A percentile compares a stretch with the other conserved stretches of the same genome.
phyloP scores from a whole-genome alignment of 345 rosid genomes.

The Aquilaria sinensis region DNA sequence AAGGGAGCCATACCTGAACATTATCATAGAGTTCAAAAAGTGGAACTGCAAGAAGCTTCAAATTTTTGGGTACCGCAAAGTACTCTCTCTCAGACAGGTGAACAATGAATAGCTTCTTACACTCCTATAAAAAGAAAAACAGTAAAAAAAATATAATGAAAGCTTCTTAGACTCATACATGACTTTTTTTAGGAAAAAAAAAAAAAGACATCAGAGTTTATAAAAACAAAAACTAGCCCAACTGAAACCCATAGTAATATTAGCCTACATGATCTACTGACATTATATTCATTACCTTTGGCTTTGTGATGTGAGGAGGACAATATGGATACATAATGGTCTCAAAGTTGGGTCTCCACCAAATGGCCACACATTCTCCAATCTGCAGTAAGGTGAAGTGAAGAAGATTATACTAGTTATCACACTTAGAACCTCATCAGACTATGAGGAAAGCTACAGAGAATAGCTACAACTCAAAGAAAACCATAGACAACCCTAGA shows the following conservation, averaged over 20 bases:
- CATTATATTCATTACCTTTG: slow-evolving; percentile 47
- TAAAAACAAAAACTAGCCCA: not conserved
- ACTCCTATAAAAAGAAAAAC: slow-evolving; percentile 57
- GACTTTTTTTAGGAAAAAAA: no score
- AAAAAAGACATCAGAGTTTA: slow-evolving; percentile 7
- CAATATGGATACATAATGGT: slow-evolving; percentile 97
- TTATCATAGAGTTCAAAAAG: slow-evolving; percentile 96
- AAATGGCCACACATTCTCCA: slow-evolving; percentile 90
- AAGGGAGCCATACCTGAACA: slow-evolving; percentile 51
- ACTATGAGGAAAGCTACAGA: no score
- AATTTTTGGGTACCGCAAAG: slow-evolving; percentile 94
- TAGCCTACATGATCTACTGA: slow-evolving; percentile 1
- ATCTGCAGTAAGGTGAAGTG: slow-evolving; percentile 38
- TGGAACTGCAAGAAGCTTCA: slow-evolving; percentile 95
- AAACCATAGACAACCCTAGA: no score
- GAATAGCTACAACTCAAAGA: no score
- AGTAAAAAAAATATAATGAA: slow-evolving; percentile 1
- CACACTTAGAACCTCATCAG: no score
- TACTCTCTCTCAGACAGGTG: slow-evolving; percentile 96
- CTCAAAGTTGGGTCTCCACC: slow-evolving; percentile 99
- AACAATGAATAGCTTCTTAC: slow-evolving; percentile 91
- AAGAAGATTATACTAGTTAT: no score
- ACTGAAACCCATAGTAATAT: no score
- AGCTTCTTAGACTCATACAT: no score
- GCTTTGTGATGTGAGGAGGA: slow-evolving; percentile 95